Conservation (phyloP, 1,139 yeast species). For the Chernovozyma aurita region DNA sequence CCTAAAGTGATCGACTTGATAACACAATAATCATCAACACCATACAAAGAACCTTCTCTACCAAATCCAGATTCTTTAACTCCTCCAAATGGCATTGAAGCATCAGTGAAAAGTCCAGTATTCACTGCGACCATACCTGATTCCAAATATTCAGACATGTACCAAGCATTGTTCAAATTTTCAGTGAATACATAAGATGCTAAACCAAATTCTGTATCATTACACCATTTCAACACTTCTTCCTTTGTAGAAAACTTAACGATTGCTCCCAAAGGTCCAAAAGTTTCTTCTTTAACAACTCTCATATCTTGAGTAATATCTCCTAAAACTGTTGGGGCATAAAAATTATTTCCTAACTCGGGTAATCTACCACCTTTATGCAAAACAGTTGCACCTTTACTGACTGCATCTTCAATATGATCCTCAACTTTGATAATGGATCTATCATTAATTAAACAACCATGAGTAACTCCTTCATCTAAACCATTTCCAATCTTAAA, state of each 20-base stretch:
- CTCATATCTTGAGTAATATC: slow-evolving; percentile 38
- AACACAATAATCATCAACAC: slow-evolving; percentile 68
- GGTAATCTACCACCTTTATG: slow-evolving; percentile 39
- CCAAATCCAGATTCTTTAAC: slow-evolving; percentile 79
- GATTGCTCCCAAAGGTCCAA: slow-evolving; percentile 45
- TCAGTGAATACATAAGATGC: slow-evolving; percentile 42
- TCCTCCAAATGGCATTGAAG: slow-evolving; percentile 77
- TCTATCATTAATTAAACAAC: slow-evolving; percentile 39
- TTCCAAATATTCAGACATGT: slow-evolving; percentile 47
- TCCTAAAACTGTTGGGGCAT: slow-evolving; percentile 37
- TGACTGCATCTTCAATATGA: slow-evolving; percentile 38
- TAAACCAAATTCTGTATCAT: slow-evolving; percentile 40
- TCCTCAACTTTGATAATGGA: slow-evolving; percentile 36
- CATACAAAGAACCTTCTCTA: slow-evolving; percentile 75
- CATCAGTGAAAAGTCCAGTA: slow-evolving; percentile 69
- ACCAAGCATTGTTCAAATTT: slow-evolving; percentile 52
- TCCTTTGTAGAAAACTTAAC: slow-evolving; percentile 36
- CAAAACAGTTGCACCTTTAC: slow-evolving; percentile 39
- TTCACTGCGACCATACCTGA: slow-evolving; percentile 82
- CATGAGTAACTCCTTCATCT: slow-evolving; percentile 40
- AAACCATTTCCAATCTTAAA: slow-evolving; percentile 44
- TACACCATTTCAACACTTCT: slow-evolving; percentile 35
- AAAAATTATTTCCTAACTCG: slow-evolving; percentile 36
- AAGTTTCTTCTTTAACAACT: slow-evolving; percentile 41
- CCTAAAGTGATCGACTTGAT: slow-evolving; percentile 43